Evolutionary conservation across 768 basidiomycete genomes (phyloP).

Genomic region (Leccinum truebloodii): DNA sequence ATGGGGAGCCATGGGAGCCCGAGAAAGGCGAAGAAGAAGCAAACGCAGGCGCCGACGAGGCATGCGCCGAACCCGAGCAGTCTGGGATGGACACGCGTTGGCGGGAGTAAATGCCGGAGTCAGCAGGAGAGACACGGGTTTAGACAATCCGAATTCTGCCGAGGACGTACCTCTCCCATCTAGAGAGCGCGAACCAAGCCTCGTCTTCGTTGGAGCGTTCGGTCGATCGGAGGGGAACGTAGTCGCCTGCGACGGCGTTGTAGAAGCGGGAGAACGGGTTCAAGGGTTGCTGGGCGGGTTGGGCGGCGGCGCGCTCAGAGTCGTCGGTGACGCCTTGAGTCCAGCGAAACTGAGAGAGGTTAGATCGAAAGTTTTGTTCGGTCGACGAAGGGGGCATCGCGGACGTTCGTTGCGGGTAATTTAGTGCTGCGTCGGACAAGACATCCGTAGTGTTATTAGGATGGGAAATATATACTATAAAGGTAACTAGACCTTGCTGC

Average conservation of each 20-base stretch:
- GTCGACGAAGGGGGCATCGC: slow-evolving; percentile 13
- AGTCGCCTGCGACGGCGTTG: slow-evolving; percentile 79
- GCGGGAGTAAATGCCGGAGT: neutral
- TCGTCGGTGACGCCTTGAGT: slow-evolving; percentile 71
- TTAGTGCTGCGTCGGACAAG: neutral
- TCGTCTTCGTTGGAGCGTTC: slow-evolving; percentile 93
- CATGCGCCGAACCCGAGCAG: slow-evolving; percentile 91
- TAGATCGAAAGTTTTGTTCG: slow-evolving; percentile 72
- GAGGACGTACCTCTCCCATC: slow-evolving; percentile 81
- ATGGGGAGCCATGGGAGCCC: slow-evolving; percentile 67
- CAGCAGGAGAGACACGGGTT: neutral
- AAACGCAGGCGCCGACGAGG: slow-evolving; percentile 86
- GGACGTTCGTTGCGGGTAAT: neutral
- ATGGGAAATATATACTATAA: neutral
- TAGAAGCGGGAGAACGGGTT: slow-evolving; percentile 89
- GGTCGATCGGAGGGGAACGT: slow-evolving; percentile 81
- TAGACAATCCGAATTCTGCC: neutral
- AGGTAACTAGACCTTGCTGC: slow-evolving; percentile 33
- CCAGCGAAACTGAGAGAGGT: slow-evolving; percentile 88
- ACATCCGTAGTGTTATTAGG: neutral
- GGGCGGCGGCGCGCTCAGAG: slow-evolving; percentile 45
- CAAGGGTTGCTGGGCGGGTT: slow-evolving; percentile 29
- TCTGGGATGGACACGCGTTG: slow-evolving; percentile 38
- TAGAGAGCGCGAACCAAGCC: slow-evolving; percentile 87
- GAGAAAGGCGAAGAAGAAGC: slow-evolving; percentile 90